Conservation (phyloP, 805 yeast species). For the Lipomyces orientalis region DNA sequence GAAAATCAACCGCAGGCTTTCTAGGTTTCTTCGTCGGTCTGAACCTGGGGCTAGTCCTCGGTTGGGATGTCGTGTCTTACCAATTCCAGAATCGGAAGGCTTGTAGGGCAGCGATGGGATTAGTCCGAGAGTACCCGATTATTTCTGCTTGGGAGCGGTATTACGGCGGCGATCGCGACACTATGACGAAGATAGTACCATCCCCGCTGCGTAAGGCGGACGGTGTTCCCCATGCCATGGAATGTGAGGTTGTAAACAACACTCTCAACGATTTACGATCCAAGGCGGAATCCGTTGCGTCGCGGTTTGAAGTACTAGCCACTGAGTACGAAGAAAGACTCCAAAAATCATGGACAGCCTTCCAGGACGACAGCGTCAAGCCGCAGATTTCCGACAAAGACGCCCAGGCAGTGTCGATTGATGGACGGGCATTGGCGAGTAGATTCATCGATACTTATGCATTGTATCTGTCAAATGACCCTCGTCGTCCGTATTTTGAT, state of each 20-base stretch:
- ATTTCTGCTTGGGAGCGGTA: constrained; percentile 30
- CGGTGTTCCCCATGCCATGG: not conserved
- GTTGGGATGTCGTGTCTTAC: constrained; percentile 20
- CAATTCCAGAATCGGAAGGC: constrained; percentile 13
- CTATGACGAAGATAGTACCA: constrained; percentile 25
- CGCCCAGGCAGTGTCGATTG: constrained; percentile 1
- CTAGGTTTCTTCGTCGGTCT: constrained; percentile 25
- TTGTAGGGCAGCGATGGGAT: constrained; percentile 18
- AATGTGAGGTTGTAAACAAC: not conserved
- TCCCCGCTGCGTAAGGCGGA: constrained; percentile 2
- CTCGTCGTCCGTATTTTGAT: constrained; percentile 16
- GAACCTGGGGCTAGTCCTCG: constrained; percentile 21
- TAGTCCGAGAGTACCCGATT: constrained; percentile 13
- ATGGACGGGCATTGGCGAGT: not conserved
- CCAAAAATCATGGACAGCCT: not conserved
- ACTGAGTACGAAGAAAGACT: not conserved
- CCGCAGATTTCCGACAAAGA: not conserved
- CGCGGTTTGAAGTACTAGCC: not conserved
- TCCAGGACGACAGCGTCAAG: not conserved
- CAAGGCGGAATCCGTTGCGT: not conserved
- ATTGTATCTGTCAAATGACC: constrained; percentile 21
- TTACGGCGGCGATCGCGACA: constrained; percentile 22
- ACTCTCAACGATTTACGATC: not conserved
- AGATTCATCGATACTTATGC: constrained; percentile 16
- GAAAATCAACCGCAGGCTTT: constrained; percentile 16